Base-by-base conservation (phyloP, 2,329 filamentous ascomycete genomes). In the Monosporascus sp. region DNA sequence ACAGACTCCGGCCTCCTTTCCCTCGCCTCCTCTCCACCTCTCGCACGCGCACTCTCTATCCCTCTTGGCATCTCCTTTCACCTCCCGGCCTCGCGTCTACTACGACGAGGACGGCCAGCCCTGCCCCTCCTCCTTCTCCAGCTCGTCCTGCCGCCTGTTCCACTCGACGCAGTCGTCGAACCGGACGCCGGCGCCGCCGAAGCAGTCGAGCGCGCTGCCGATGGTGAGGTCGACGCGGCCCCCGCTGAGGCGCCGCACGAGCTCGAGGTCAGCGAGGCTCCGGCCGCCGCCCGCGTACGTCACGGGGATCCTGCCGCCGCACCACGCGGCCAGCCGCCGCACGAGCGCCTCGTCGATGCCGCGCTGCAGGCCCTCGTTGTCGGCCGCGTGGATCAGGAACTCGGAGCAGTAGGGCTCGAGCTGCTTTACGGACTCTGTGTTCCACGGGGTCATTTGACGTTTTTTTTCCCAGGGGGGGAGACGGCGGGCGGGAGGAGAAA, bases 231-330 rank as follows among this genome's bases (percentile, higher is more conserved):
- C 92, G 22, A 97, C 86, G 67, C 85, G 90, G 27, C 90, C 91
- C 37, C 73, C 70, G 69, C 93, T 97, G 58, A 96, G 75, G 42
- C 72, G 72, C 73, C 90, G 88, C 9, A 99, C 94, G 37, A 84
- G 78, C 54, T 94, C 89, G 27, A 99, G 73, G 65, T 99, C 94
- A 47, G 85, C 80, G 38, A 97, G 73, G 63, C 84, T 85, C 51
- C 90, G 82, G 41, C 90, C 94, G n/a, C 94, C 94, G 24, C 94
- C 94, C 6, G 94, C 94, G 73, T 99, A 99, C 1, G 94, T 99
- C 17, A 97, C 89, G 2, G 94, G 94, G 61, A 96, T 93, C 39
- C 77, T 85, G 2, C n/a, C 38, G 17, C 20, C 11, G 68, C 90
- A 96, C 91, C 94, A 97, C 59, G 86, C 74, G 2, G 90, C 84